A percentile compares a stretch with the other conserved stretches of the same genome.
Conservation (phyloP, 768 basidiomycete species). For the Gloeopeniophorella convolvens region DNA sequence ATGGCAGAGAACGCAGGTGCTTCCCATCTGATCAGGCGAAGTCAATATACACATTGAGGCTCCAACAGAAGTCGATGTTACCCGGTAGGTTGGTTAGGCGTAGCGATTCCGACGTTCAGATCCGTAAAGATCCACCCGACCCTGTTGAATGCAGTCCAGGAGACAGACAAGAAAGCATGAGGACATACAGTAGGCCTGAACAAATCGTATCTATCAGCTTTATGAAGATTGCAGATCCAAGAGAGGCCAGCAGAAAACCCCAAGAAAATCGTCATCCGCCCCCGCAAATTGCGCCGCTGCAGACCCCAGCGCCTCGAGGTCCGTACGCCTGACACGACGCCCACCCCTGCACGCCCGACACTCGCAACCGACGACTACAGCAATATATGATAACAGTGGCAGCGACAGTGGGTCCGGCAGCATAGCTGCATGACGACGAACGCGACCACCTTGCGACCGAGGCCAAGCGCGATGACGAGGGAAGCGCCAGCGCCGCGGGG, state of each 20-base stretch:
- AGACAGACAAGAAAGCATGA: too few species aligned
- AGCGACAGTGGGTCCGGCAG: conserved; percentile 20
- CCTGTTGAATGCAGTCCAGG: too few species aligned
- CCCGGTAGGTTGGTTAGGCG: conserved; percentile 42
- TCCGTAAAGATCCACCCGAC: too few species aligned
- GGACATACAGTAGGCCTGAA: too few species aligned
- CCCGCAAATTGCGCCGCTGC: conserved; percentile 3
- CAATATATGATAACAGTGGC: conserved; percentile 16
- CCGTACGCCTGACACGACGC: not conserved
- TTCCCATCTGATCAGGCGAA: too few species aligned
- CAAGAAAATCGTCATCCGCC: conserved; percentile 19
- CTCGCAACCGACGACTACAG: not conserved
- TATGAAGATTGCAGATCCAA: too few species aligned
- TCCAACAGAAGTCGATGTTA: conserved; percentile 20
- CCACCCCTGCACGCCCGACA: too few species aligned
- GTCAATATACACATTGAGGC: conserved; percentile 27
- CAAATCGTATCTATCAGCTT: too few species aligned
- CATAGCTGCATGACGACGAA: conserved; percentile 1
- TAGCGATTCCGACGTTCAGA: conserved; percentile 40
- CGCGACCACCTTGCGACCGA: conserved; percentile 3
- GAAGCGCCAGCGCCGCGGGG: not conserved
- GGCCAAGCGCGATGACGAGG: conserved; percentile 8
- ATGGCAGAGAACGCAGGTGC: conserved; percentile 33
- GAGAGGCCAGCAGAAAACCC: too few species aligned
- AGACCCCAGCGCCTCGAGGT: conserved; percentile 7